Evolutionary conservation across 2,329 filamentous ascomycete genomes (phyloP), one percentile per base, ranked within the genome.

Genomic region (Zasmidium citrigriseum): DNA sequence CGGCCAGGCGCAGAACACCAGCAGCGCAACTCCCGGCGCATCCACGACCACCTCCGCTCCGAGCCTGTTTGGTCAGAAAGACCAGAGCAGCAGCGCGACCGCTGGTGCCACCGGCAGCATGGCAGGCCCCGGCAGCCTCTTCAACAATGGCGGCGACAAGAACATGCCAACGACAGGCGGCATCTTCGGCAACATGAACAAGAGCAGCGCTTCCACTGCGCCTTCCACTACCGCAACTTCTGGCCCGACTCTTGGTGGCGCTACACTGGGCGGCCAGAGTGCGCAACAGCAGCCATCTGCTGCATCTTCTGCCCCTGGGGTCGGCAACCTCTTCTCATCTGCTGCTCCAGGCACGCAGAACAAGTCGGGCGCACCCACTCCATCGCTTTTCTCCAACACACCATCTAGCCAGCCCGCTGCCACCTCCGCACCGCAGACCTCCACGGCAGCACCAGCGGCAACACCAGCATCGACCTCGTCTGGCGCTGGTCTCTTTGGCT

Each of bases 281-380:
- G 14, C 34, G 14, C 34, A 41, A n/a, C 34, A 48, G 23, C 34
- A 57, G 22, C 47, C 41, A 41, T 4, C 50, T 14, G 22, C 46
- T 25, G 38, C 60, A 18, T 55, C 54, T n/a, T 48, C 57, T 22
- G 53, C 57, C 16, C 56, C 57, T 44, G 44, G 52, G 21, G 46
- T 53, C 38, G 51, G 57, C 44, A 52, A 48, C 24, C 48, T 63
- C 24, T 60, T 63, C 27, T 22, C 48, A 45, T 46, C 24, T 45
- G 23, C 45, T 47, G 16, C 45, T 4, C 45, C 45, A 22, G 9
- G 4, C 47, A n/a, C n/a, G n/a, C n/a, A n/a, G n/a, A n/a, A n/a
- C n/a, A n/a, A n/a, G n/a, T n/a, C n/a, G n/a, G n/a, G n/a, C n/a
- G n/a, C n/a, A n/a, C n/a, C n/a, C n/a, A n/a, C n/a, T n/a, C n/a